Base-by-base conservation (phyloP, 768 basidiomycete species). In the Trametopsis cervina region DNA sequence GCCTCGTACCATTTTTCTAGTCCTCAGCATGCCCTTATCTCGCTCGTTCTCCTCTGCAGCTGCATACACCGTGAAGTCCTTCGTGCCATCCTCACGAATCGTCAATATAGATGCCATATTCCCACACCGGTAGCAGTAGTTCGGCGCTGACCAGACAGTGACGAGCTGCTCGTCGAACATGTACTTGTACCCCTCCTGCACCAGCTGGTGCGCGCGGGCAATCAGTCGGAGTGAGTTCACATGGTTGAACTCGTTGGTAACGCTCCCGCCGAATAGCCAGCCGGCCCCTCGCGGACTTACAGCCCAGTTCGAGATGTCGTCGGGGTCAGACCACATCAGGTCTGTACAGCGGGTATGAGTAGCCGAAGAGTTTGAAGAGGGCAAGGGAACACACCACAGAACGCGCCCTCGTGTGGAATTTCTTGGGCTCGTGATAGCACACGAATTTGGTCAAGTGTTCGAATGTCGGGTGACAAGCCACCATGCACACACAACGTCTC, bases 301-400 rank as follows among this genome's bases (percentile, higher is more conserved):
- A 4, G 92, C 94, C 95, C 95, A 98, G 36, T 87, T 93, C 35
- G 89, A 86, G 35, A 95, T 85, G 37, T 95, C 89, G 60, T 97
- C 93, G 3, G 87, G 94, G 64, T 97, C 94, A 27, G 89, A 92
- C 95, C 95, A 98, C 92, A 98, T 96, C 11, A 98, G 77, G 62
- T 97, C 92, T 92, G 44, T 12, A 3, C 4, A 22, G 26, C 6
- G 15, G 24, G 13, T 40, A 23, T 55, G 42, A 57, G 27, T 18
- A n/a, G n/a, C n/a, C n/a, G 29, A n/a, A 42, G 23, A n/a, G 11
- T 15, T 6, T 39, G n/a, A 24, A 3, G 13, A 6, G 4, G 1
- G 21, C 4, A 3, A 27, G 13, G 27, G 15, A 29, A 27, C 78
- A 24, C 57, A 84, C 86, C 86, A 57, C 95, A 98, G 71, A 98